Percentiles rank a stretch among this genome's conserved stretches.
These are phyloP conservation scores for Pleurotus tuber-regium DNA, from an alignment of 768 basidiomycete genomes.

Conservation along the genomic window DNA sequence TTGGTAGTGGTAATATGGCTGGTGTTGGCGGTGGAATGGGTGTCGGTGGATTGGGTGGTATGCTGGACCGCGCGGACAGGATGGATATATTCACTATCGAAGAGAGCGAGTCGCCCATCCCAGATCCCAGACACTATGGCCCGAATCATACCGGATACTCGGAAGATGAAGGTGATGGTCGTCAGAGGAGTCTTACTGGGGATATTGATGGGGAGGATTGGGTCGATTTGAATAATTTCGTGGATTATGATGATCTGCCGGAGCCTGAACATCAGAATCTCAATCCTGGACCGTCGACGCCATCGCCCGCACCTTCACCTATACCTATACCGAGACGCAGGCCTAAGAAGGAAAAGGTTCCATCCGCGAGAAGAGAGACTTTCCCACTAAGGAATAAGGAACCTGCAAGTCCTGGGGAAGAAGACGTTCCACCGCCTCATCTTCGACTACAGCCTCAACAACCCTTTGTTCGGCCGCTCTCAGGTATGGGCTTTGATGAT, in stretches of 20 bases:
- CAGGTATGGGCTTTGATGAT: constrained; percentile 64
- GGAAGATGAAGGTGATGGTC: constrained; percentile 2
- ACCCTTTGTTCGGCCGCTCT: constrained; percentile 74
- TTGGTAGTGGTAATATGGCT: constrained; percentile 9
- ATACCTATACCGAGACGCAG: constrained; percentile 35
- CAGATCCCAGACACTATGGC: constrained; percentile 52
- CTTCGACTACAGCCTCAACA: constrained; percentile 64
- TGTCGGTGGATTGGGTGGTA: constrained; percentile 6
- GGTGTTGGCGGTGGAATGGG: constrained; percentile 9
- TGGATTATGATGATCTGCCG: constrained; percentile 13
- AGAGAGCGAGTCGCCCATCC: constrained; percentile 34
- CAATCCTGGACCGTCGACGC: too few species aligned
- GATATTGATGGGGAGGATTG: constrained; percentile 45
- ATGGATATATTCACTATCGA: constrained; percentile 11
- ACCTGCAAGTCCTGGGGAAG: constrained; percentile 24
- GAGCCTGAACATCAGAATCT: background rate
- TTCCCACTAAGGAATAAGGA: constrained; percentile 52
- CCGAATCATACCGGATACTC: constrained; percentile 43
- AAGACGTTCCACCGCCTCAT: constrained; percentile 55
- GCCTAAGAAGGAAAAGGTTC: constrained; percentile 29
- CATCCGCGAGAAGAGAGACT: constrained; percentile 50
- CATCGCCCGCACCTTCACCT: constrained; percentile 25
- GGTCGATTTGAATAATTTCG: constrained; percentile 45
- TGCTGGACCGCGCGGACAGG: constrained; percentile 4
- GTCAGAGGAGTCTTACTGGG: constrained; percentile 20